A percentile compares a stretch with the other conserved stretches of the same genome.
Conservation (phyloP, 768 basidiomycete species). For the Chlorophyllum brunneum region DNA sequence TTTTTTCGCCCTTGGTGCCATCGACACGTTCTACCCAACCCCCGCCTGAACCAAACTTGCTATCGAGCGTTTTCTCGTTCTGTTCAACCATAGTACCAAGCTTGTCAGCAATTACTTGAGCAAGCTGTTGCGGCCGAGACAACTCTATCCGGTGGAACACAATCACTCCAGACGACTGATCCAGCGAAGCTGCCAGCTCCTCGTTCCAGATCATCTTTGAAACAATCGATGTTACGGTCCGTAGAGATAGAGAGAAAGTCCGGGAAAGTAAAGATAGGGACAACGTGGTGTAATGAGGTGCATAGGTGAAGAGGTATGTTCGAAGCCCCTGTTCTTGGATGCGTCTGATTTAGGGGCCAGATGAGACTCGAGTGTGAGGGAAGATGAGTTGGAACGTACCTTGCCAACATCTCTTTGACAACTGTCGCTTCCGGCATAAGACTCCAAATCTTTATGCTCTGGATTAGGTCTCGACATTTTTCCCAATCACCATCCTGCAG, state of each 20-base stretch:
- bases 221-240: slow-evolving; percentile 84
- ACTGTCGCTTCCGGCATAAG: slow-evolving; percentile 85
- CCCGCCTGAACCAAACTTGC: slow-evolving; percentile 67
- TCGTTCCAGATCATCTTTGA: slow-evolving; percentile 99
- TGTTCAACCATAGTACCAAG: slow-evolving; percentile 83
- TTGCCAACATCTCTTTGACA: slow-evolving; percentile 94
- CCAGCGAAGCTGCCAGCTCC: slow-evolving; percentile 88
- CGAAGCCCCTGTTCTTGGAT: slow-evolving; percentile 97
- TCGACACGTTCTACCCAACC: slow-evolving; percentile 69
- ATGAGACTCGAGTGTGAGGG: slow-evolving; percentile 1
- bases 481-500: slow-evolving; percentile 97
- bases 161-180: slow-evolving; percentile 85
- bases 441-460: slow-evolving; percentile 97
- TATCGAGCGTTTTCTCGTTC: slow-evolving; percentile 86
- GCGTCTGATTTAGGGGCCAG: slow-evolving; percentile 47
- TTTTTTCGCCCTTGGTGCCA: slow-evolving; percentile 72
- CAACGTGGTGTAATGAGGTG: slow-evolving; percentile 87
- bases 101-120: slow-evolving; percentile 85
- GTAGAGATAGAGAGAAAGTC: slow-evolving; percentile 81
- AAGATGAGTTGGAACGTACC: slow-evolving; percentile 44
- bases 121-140: slow-evolving; percentile 85
- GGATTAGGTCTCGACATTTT: slow-evolving; percentile 86
- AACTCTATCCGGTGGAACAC: slow-evolving; percentile 92
- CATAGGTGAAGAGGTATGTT: slow-evolving; percentile 98
- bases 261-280: slow-evolving; percentile 84